These are phyloP conservation scores for Populus hybrid DNA, from an alignment of 441 rosid genomes.

Conservation along the genomic window DNA sequence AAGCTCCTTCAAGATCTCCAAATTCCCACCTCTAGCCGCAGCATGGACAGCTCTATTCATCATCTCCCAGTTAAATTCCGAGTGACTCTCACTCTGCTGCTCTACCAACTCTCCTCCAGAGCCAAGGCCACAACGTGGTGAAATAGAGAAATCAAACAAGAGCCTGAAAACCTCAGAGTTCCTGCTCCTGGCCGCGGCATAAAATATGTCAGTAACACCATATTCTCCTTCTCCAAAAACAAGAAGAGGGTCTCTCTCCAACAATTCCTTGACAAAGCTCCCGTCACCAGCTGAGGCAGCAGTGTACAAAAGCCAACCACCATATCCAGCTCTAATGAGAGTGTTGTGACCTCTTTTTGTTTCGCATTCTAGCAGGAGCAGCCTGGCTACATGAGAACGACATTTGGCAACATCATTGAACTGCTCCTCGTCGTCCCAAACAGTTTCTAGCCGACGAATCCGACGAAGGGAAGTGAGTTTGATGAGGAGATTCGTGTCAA, in stretches of 20 bases:
- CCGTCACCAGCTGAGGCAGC: constrained; percentile 94
- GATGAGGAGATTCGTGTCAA: constrained; percentile 84
- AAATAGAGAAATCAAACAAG: constrained; percentile 43
- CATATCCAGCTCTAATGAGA: constrained; percentile 85
- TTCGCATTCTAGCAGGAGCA: constrained; percentile 50
- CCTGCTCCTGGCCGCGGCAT: constrained; percentile 81
- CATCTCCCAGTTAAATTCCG: constrained; percentile 61
- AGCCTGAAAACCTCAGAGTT: constrained; percentile 57
- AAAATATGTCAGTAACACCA: constrained; percentile 81
- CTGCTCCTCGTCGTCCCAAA: constrained; percentile 86
- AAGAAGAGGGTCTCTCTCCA: constrained; percentile 76
- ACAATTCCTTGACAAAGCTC: constrained; percentile 56
- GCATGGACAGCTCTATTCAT: constrained; percentile 83
- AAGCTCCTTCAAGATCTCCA: constrained; percentile 57
- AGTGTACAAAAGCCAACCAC: constrained; percentile 96
- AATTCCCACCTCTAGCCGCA: constrained; percentile 87
- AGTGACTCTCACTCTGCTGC: constrained; percentile 29
- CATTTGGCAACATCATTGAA: constrained; percentile 56
- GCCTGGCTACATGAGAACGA: constrained; percentile 68
- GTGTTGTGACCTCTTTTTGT: constrained; percentile 45
- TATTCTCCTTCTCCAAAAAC: constrained; percentile 97
- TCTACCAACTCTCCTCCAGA: constrained; percentile 34
- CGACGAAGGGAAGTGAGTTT: constrained; percentile 96
- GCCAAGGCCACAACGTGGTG: constrained; percentile 26
- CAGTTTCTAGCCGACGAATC: constrained; percentile 92